Percentiles rank a stretch among this genome's conserved stretches.
Evolutionary conservation across 352 stramenopile genomes (phyloP).

Genomic region (Pythium rishiriense): DNA sequence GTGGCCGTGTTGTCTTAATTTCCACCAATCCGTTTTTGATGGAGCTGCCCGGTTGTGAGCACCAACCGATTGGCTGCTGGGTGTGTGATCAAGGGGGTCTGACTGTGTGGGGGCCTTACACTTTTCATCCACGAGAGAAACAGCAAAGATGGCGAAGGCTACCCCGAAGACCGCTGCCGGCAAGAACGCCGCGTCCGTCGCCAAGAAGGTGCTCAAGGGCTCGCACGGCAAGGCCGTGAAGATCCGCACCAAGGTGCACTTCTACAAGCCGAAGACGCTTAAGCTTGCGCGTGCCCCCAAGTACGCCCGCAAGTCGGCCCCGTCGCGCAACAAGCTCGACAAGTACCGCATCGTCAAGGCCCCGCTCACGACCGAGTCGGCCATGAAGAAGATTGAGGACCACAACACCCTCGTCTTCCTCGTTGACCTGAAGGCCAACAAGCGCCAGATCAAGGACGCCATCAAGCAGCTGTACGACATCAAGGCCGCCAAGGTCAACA

Average conservation of each 20-base stretch:
- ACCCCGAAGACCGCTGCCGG: conserved; percentile 79
- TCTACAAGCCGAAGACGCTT: conserved; percentile 99
- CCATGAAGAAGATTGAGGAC: conserved; percentile 99
- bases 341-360: conserved; percentile 99
- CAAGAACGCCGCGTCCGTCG: conserved; percentile 92
- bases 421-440: conserved; percentile 99
- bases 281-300: conserved; percentile 94
- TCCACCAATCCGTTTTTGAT: too few relatives aligned
- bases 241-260: conserved; percentile 99
- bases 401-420: conserved; percentile 99
- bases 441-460: conserved; percentile 99
- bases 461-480: conserved; percentile 99
- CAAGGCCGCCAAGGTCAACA: conserved; percentile 99
- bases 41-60: conserved; percentile 2
- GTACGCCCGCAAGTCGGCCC: conserved; percentile 94
- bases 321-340: conserved; percentile 95
- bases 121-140: conserved; percentile 52
- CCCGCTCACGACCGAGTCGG: conserved; percentile 98
- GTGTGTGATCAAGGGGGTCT: neutral
- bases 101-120: neutral
- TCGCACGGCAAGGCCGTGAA: conserved; percentile 97
- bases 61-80: conserved; percentile 23
- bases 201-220: conserved; percentile 96
- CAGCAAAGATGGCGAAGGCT: conserved; percentile 79
- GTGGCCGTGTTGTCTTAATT: too few relatives aligned